These are phyloP conservation scores for Microbotryum lychnidis-dioicae DNA, from an alignment of 1,284 basidiomycete species.

Conservation along the genomic window DNA sequence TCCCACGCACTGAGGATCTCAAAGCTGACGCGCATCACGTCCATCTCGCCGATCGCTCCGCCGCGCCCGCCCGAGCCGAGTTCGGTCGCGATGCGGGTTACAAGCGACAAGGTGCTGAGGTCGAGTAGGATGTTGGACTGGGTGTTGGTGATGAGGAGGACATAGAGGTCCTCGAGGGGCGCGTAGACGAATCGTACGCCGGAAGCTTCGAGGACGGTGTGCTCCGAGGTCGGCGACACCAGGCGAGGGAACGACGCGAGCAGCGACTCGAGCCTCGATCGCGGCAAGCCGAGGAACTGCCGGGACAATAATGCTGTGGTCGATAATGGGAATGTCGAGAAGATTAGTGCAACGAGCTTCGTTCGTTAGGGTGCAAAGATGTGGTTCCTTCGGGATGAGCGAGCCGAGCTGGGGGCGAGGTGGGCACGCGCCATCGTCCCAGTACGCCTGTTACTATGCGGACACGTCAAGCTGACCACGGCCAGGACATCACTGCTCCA, in stretches of 20 bases:
- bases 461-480: too few relatives aligned
- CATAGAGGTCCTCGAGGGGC: constrained; percentile 95
- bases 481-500: too few relatives aligned
- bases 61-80: constrained; percentile 56
- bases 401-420: background rate
- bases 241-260: constrained; percentile 96
- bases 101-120: constrained; percentile 89
- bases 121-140: constrained; percentile 97
- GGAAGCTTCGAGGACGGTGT: constrained; percentile 74
- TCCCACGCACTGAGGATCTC: constrained; percentile 94
- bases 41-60: constrained; percentile 70
- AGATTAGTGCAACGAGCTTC: background rate
- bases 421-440: too few relatives aligned
- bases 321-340: background rate
- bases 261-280: constrained; percentile 86
- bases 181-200: constrained; percentile 96
- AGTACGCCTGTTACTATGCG: too few relatives aligned
- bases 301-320: constrained; percentile 82
- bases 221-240: constrained; percentile 83
- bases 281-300: constrained; percentile 89
- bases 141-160: constrained; percentile 96
- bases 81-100: constrained; percentile 89
- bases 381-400: background rate
- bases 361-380: background rate
- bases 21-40: constrained; percentile 86